These are phyloP conservation scores for Fusarium aywerte DNA, from an alignment of 2,329 filamentous ascomycete species.

Conservation along the genomic window DNA sequence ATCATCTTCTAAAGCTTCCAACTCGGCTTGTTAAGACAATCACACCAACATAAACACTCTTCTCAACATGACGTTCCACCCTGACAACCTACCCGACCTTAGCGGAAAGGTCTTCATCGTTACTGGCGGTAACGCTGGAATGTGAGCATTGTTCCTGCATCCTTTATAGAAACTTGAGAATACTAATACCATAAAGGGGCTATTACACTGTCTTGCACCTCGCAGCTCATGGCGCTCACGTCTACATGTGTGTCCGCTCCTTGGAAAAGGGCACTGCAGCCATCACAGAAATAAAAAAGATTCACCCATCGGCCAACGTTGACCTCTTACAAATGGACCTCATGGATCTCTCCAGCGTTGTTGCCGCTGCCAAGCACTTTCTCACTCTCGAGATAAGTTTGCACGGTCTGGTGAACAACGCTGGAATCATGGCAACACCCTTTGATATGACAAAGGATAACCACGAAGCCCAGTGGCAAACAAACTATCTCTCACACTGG, in stretches of 20 bases:
- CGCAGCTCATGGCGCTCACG: slow-evolving; percentile 28
- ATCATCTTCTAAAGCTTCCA: neutral
- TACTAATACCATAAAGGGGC: slow-evolving; percentile 10
- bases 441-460: slow-evolving; percentile 23
- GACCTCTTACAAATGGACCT: slow-evolving; percentile 28
- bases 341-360: slow-evolving; percentile 6
- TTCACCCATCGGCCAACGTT: slow-evolving; percentile 1
- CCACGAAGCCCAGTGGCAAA: slow-evolving; percentile 34
- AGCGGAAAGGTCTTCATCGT: slow-evolving; percentile 22
- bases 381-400: slow-evolving; percentile 8
- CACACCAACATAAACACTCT: neutral
- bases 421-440: slow-evolving; percentile 32
- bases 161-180: fast-evolving
- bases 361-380: slow-evolving; percentile 29
- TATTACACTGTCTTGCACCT: slow-evolving; percentile 26
- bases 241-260: slow-evolving; percentile 29
- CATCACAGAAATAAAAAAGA: slow-evolving; percentile 9
- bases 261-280: slow-evolving; percentile 4
- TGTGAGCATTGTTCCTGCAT: neutral
- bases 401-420: slow-evolving; percentile 34
- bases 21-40: neutral
- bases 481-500: slow-evolving; percentile 37
- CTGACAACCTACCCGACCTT: slow-evolving; percentile 13
- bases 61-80: slow-evolving; percentile 21
- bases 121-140: slow-evolving; percentile 25